Conservation (phyloP, 495 filamentous ascomycete genomes). For the Hyaloscypha finlandica region DNA sequence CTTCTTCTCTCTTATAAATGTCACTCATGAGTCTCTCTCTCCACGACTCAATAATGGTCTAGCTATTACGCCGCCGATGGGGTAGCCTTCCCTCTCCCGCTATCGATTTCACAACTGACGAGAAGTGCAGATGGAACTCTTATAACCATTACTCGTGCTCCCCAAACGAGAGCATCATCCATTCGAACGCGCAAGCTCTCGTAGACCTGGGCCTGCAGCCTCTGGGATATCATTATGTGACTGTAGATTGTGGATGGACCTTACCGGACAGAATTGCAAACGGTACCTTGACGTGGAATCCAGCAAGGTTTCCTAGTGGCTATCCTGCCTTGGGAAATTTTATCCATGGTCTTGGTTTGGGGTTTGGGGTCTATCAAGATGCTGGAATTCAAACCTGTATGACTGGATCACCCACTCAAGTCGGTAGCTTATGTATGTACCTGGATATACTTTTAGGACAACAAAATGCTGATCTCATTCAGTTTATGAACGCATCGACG, state of each 20-base stretch:
- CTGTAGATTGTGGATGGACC: slow-evolving; percentile 60
- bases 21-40: background rate
- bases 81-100: slow-evolving; percentile 1
- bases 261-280: slow-evolving; percentile 43
- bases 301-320: slow-evolving; percentile 51
- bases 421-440: slow-evolving; percentile 19
- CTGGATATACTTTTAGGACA: background rate
- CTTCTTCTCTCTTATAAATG: background rate
- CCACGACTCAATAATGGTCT: slow-evolving; percentile 21
- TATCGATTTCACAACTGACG: background rate
- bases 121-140: slow-evolving; percentile 44
- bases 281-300: slow-evolving; percentile 55
- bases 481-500: slow-evolving; percentile 40
- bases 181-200: slow-evolving; percentile 45
- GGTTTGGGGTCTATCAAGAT: slow-evolving; percentile 60
- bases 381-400: slow-evolving; percentile 40
- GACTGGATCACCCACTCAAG: slow-evolving; percentile 21
- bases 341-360: slow-evolving; percentile 48
- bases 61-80: slow-evolving; percentile 22
- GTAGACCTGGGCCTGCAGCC: slow-evolving; percentile 51
- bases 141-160: slow-evolving; percentile 22
- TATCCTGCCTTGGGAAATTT: slow-evolving; percentile 51
- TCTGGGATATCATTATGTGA: slow-evolving; percentile 56
- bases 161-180: slow-evolving; percentile 20
- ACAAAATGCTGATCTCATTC: background rate